Evolutionary conservation across 768 basidiomycete genomes (phyloP).

Genomic region (Podaxis sp.): DNA sequence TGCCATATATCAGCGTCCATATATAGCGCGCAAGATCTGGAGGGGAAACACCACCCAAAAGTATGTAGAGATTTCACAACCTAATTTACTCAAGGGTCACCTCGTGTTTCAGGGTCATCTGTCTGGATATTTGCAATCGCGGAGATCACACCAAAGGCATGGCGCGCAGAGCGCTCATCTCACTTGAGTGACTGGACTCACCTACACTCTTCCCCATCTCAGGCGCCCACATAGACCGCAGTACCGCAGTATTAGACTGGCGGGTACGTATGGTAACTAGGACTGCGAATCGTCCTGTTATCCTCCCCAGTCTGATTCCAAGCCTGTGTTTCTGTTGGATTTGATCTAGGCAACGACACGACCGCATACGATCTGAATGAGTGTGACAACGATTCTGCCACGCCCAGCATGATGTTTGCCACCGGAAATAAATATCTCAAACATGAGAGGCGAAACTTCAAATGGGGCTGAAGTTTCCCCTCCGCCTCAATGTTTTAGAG

Average conservation of each 20-base stretch:
- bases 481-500: background rate
- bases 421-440: background rate
- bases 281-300: too few species aligned
- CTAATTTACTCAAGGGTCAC: background rate
- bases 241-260: too few species aligned
- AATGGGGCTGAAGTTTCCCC: background rate
- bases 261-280: too few species aligned
- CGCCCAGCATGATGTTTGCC: background rate
- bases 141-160: background rate
- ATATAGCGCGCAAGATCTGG: background rate
- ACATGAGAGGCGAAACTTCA: too few species aligned
- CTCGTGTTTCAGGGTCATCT: conserved; percentile 5
- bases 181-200: background rate
- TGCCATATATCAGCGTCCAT: background rate
- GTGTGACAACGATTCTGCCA: too few species aligned
- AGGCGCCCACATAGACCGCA: too few species aligned
- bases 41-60: background rate
- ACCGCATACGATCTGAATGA: too few species aligned
- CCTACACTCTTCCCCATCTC: too few species aligned
- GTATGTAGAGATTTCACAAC: background rate
- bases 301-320: too few species aligned
- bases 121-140: conserved; percentile 2
- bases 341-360: too few species aligned
- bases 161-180: background rate
- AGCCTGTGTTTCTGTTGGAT: too few species aligned